These are phyloP conservation scores for Melaleuca alternifolia DNA, from an alignment of 345 rosid species.

Conservation along the genomic window DNA sequence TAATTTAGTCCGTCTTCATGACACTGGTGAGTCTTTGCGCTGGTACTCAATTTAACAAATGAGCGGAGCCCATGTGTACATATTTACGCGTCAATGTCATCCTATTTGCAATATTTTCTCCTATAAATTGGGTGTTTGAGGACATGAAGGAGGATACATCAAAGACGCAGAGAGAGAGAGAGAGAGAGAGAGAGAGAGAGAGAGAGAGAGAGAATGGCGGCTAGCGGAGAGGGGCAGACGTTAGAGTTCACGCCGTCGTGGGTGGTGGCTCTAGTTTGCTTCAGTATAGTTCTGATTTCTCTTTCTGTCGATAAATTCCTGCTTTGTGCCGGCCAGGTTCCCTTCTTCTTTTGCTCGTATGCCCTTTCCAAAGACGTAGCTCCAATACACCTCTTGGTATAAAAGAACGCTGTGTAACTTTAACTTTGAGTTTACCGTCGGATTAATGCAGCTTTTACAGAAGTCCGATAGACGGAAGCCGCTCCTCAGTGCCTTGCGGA, in stretches of 20 bases:
- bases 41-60: not conserved
- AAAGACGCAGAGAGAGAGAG: not conserved
- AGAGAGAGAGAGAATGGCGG: conserved; percentile 19
- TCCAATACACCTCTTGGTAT: not conserved
- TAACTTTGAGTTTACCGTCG: not conserved
- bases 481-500: conserved; percentile 61
- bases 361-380: not conserved
- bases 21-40: not conserved
- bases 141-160: not conserved
- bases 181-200: not conserved
- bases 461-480: conserved; percentile 38
- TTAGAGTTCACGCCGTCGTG: conserved; percentile 81
- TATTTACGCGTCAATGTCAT: not conserved
- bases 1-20: not conserved
- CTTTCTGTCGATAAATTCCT: conserved; percentile 50
- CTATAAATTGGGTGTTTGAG: not conserved
- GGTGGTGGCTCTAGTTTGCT: conserved; percentile 80
- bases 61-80: not conserved
- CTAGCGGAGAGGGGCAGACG: conserved; percentile 30
- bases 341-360: not conserved
- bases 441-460: conserved; percentile 30
- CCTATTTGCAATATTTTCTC: not conserved
- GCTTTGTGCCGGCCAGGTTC: conserved; percentile 59
- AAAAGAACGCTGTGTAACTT: not conserved
- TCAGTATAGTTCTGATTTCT: conserved; percentile 59